phyloP scores from a whole-genome alignment of 768 basidiomycete species.

The Cytidiella melzeri region DNA sequence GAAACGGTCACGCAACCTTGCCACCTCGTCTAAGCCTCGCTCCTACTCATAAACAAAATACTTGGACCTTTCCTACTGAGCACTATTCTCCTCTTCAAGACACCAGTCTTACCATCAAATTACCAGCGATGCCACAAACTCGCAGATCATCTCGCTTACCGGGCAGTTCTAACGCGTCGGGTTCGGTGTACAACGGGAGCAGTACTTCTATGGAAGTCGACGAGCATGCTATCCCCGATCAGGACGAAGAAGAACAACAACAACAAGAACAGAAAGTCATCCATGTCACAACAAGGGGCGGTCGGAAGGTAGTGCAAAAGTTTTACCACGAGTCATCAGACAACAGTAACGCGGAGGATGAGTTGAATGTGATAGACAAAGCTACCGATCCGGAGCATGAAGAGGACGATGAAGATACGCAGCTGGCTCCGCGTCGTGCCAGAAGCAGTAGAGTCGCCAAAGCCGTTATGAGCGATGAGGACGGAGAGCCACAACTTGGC shows the following conservation, averaged over 20 bases:
- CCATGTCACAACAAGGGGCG: slow-evolving; percentile 19
- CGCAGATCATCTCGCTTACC: slow-evolving; percentile 17
- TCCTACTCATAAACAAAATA: background rate
- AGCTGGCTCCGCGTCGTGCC: slow-evolving; percentile 7
- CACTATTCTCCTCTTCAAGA: background rate
- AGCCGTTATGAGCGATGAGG: slow-evolving; percentile 41
- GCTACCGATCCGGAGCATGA: slow-evolving; percentile 5
- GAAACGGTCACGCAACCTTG: background rate
- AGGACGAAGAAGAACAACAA: slow-evolving; percentile 19
- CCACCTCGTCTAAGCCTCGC: background rate
- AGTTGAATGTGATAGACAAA: background rate
- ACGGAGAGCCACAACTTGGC: slow-evolving; percentile 21
- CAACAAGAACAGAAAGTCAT: slow-evolving; percentile 7
- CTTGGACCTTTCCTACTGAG: background rate
- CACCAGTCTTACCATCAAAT: slow-evolving; percentile 11
- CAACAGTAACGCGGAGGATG: slow-evolving; percentile 1
- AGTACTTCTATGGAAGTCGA: slow-evolving; percentile 28
- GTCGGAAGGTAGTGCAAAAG: slow-evolving; percentile 21
- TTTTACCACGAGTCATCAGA: slow-evolving; percentile 26
- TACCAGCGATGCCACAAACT: slow-evolving; percentile 21
- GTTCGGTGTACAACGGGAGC: slow-evolving; percentile 31
- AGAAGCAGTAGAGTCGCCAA: slow-evolving; percentile 31
- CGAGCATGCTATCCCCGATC: slow-evolving; percentile 12
- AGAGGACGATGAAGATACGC: slow-evolving; percentile 19
- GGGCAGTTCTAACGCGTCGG: slow-evolving; percentile 23